Conservation (phyloP, 305 asterid genomes). For the Fraxinus sp. region DNA sequence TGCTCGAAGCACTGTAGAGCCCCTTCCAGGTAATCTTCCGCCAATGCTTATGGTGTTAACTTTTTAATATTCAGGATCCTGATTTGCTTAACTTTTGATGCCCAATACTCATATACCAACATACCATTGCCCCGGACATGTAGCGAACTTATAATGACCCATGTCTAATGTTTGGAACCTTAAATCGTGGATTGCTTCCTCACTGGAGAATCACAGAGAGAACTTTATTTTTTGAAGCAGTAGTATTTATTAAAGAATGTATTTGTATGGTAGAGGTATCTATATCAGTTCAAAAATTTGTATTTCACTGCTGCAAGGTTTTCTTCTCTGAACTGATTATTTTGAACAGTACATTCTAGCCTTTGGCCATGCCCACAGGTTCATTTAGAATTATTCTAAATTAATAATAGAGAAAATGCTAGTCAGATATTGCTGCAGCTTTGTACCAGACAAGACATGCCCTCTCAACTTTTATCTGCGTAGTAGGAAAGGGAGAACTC, state of each 20-base stretch:
- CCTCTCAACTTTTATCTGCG: constrained; percentile 1
- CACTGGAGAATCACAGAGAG: not conserved
- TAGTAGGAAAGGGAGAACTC: constrained; percentile 5
- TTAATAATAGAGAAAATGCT: not conserved
- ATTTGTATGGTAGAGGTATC: not conserved
- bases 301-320: not conserved
- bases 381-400: not conserved
- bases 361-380: not conserved
- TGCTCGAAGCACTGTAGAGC: constrained; percentile 52
- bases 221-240: not conserved
- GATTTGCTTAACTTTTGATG: not conserved
- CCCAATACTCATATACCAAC: not conserved
- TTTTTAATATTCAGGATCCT: not conserved
- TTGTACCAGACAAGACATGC: not conserved
- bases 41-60: constrained; percentile 1
- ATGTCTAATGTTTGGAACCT: not conserved
- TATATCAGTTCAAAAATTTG: not conserved
- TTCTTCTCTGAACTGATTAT: not conserved
- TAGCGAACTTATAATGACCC: not conserved
- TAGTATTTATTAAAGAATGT: not conserved
- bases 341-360: not conserved
- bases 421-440: not conserved
- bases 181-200: not conserved
- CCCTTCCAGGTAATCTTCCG: constrained; percentile 76
- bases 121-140: not conserved